Conservation (phyloP, 306 rosid genomes). For the Crotalaria pallida region DNA sequence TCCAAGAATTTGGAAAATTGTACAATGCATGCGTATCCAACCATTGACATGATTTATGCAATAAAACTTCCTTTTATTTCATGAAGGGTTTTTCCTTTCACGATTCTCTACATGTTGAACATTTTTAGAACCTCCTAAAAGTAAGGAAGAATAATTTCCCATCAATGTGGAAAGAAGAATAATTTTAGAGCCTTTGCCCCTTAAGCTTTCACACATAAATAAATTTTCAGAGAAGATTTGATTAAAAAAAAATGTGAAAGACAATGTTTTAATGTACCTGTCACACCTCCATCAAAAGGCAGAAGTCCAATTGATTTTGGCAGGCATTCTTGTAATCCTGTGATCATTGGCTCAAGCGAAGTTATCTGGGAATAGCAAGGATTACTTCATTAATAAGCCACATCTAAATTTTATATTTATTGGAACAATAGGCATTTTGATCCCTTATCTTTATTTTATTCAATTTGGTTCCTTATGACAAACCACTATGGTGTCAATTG, state of each 20-base stretch:
- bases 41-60: background rate
- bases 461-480: too few species aligned
- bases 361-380: constrained; percentile 52
- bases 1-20: background rate
- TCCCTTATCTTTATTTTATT: too few species aligned
- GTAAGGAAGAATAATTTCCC: background rate
- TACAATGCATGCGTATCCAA: background rate
- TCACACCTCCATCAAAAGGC: constrained; percentile 95
- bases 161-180: background rate
- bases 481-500: too few species aligned
- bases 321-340: constrained; percentile 88
- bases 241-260: background rate
- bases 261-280: constrained; percentile 50
- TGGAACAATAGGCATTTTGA: too few species aligned
- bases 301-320: constrained; percentile 93
- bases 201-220: background rate
- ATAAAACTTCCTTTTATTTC: background rate
- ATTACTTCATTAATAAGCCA: constrained; percentile 20
- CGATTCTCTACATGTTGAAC: background rate
- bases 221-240: background rate
- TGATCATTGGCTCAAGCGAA: constrained; percentile 82
- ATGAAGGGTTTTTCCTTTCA: background rate
- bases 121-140: background rate
- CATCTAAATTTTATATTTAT: background rate
- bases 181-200: background rate